Percentiles rank a stretch among this genome's conserved stretches.
Evolutionary conservation across 495 filamentous ascomycete species (phyloP).

Genomic region (Penicillium macrosclerotiorum): DNA sequence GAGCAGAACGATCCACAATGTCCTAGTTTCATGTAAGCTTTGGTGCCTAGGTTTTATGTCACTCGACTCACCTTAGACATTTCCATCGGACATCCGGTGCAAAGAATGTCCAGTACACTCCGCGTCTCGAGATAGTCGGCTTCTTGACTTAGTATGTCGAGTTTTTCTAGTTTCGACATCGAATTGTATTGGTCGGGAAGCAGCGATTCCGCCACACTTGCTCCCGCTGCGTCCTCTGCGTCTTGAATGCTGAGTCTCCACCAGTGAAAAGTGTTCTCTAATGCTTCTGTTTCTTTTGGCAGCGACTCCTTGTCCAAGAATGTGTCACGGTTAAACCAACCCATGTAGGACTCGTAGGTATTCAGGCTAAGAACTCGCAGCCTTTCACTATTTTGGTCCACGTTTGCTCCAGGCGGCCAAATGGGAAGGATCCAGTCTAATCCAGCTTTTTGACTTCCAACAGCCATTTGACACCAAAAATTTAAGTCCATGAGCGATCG

Average conservation of each 20-base stretch:
- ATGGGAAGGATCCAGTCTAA: constrained; percentile 82
- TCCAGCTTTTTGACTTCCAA: constrained; percentile 85
- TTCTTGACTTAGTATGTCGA: constrained; percentile 28
- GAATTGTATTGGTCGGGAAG: constrained; percentile 7
- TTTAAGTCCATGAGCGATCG: constrained; percentile 82
- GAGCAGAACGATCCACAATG: constrained; percentile 59
- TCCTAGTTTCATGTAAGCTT: constrained; percentile 38
- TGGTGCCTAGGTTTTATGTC: background rate
- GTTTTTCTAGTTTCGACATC: constrained; percentile 22
- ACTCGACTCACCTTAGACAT: constrained; percentile 24
- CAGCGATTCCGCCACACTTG: constrained; percentile 4
- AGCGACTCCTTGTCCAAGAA: constrained; percentile 19
- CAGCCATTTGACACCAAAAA: constrained; percentile 94
- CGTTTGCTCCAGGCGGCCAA: constrained; percentile 67
- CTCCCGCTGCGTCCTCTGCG: constrained; percentile 25
- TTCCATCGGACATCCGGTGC: constrained; percentile 28
- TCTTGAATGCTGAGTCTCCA: constrained; percentile 43
- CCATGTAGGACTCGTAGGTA: constrained; percentile 77
- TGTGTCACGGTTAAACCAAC: constrained; percentile 64
- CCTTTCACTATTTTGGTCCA: constrained; percentile 61
- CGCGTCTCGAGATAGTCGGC: constrained; percentile 33
- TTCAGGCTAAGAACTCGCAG: constrained; percentile 80
- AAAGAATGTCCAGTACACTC: constrained; percentile 41
- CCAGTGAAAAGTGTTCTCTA: constrained; percentile 35
- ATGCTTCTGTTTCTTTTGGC: constrained; percentile 27